Conservation (phyloP, 2,329 filamentous ascomycete genomes). For the Monosporascus sp. region DNA sequence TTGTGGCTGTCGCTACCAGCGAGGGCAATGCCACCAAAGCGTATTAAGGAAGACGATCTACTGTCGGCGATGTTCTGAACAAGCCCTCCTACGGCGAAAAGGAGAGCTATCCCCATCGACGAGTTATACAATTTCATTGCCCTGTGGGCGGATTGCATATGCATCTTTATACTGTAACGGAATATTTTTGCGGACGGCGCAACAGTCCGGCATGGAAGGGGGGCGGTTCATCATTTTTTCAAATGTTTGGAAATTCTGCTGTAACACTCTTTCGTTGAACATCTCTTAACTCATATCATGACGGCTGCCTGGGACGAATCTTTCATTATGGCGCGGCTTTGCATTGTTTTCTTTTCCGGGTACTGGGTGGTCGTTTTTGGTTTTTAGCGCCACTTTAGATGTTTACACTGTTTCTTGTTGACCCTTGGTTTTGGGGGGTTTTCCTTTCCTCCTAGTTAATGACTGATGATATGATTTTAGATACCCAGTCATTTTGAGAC, state of each 20-base stretch:
- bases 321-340: neutral
- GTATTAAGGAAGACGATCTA: conserved; percentile 13
- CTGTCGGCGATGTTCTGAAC: too few species aligned
- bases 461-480: conserved; percentile 25
- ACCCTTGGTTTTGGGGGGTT: conserved; percentile 7
- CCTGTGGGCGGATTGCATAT: conserved; percentile 6
- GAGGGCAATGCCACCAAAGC: conserved; percentile 38
- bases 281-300: too few species aligned
- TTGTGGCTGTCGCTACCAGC: conserved; percentile 60
- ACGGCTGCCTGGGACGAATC: too few species aligned
- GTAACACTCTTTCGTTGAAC: too few species aligned
- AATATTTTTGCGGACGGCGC: conserved; percentile 9
- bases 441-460: conserved; percentile 19
- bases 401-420: conserved; percentile 3
- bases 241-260: too few species aligned
- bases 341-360: neutral
- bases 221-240: conserved; percentile 10
- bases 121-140: conserved; percentile 13
- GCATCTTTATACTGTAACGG: conserved; percentile 13
- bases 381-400: neutral
- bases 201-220: conserved; percentile 19
- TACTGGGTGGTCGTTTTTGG: neutral
- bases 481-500: conserved; percentile 30
- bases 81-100: too few species aligned
- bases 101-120: conserved; percentile 8